Evolutionary conservation across 305 asterid species (phyloP).

Genomic region (Fraxinus baroniana): DNA sequence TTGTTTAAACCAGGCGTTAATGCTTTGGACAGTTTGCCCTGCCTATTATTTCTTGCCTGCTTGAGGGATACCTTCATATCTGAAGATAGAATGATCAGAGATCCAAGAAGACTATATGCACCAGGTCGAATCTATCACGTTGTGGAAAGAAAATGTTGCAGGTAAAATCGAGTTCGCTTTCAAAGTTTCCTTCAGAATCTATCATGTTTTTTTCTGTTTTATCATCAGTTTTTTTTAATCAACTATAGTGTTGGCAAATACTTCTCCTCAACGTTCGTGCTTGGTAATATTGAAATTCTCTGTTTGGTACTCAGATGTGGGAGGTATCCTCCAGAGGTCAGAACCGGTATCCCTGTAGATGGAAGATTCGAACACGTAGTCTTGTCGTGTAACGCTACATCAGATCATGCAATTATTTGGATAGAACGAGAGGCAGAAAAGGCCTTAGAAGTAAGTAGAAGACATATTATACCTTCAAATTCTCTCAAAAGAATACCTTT

Average conservation of each 20-base stretch:
- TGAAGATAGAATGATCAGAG: constrained; percentile 87
- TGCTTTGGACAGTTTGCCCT: constrained; percentile 94
- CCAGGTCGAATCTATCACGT: constrained; percentile 96
- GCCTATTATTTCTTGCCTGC: constrained; percentile 81
- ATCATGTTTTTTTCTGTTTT: neutral
- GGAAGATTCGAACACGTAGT: constrained; percentile 96
- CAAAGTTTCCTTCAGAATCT: neutral
- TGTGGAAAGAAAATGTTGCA: constrained; percentile 86
- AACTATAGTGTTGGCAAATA: neutral
- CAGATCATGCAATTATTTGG: constrained; percentile 96
- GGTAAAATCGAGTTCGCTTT: constrained; percentile 40
- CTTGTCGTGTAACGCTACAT: constrained; percentile 80
- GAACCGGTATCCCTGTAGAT: constrained; percentile 95
- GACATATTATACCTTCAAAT: neutral
- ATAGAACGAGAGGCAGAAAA: constrained; percentile 80
- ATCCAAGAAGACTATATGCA: constrained; percentile 81
- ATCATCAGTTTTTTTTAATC: neutral
- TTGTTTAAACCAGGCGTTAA: constrained; percentile 45
- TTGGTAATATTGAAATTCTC: constrained; percentile 3
- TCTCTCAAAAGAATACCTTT: neutral
- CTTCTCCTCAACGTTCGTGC: neutral
- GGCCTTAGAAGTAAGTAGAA: constrained; percentile 68
- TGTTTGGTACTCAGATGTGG: constrained; percentile 62
- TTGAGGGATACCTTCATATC: constrained; percentile 94
- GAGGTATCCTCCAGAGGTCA: constrained; percentile 88